phyloP scores from a whole-genome alignment of 257 asterid species.

The Eustoma russellianum region DNA sequence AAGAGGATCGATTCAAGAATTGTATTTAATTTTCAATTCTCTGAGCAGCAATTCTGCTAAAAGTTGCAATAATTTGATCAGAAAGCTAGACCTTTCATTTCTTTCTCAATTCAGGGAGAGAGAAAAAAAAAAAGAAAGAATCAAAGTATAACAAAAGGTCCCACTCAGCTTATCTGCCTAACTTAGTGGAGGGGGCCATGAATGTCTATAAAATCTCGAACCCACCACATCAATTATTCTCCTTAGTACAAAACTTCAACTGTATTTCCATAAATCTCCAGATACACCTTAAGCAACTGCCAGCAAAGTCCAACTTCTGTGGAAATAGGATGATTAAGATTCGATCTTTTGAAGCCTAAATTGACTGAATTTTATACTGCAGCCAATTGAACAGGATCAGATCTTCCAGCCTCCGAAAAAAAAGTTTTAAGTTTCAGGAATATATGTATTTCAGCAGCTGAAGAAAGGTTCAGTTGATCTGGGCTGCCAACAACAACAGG shows the following conservation, averaged over 20 bases:
- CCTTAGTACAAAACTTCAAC: slow-evolving; percentile 19
- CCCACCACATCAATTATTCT: slow-evolving; percentile 23
- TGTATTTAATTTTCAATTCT: slow-evolving; percentile 4
- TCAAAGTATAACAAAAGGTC: slow-evolving; percentile 44
- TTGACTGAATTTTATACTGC: background rate
- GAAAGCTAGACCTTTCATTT: slow-evolving; percentile 32
- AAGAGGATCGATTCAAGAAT: slow-evolving; percentile 31
- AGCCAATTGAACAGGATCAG: background rate
- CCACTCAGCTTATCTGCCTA: slow-evolving; percentile 65
- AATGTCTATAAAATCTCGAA: slow-evolving; percentile 23
- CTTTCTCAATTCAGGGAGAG: slow-evolving; percentile 36
- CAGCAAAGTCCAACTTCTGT: slow-evolving; percentile 9
- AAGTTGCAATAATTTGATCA: slow-evolving; percentile 50
- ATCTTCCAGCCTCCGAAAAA: slow-evolving; percentile 1
- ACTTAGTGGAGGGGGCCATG: slow-evolving; percentile 78
- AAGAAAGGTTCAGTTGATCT: slow-evolving; percentile 7
- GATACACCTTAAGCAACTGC: background rate
- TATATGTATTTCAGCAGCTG: slow-evolving; percentile 2
- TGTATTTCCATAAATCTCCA: background rate
- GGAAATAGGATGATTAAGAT: slow-evolving; percentile 4
- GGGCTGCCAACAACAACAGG: slow-evolving; percentile 7
- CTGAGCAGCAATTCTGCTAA: slow-evolving; percentile 21
- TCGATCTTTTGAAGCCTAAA: slow-evolving; percentile 6
- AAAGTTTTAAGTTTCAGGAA: background rate
- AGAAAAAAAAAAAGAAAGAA: slow-evolving; percentile 41